Evolutionary conservation across 2,329 filamentous ascomycete species (phyloP), one percentile per base, ranked within the genome.

Genomic region (Talaromyces albobiverticillius): DNA sequence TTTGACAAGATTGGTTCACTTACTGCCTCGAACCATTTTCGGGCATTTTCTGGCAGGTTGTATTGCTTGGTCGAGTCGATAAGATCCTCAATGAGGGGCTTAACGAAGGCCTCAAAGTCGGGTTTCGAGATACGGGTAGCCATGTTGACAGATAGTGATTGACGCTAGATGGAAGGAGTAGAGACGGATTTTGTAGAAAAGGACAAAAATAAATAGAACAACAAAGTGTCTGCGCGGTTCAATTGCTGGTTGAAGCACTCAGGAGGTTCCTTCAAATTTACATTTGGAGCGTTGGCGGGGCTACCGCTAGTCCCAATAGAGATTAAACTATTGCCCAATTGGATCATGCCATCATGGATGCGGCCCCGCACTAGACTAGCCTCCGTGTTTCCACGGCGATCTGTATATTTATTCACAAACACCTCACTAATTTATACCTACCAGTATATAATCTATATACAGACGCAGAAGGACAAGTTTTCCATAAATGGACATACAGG

Each of bases 41-140:
- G 76, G 58, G 91, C 88, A 72, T 88, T 82, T 62, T 87, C 74
- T 51, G 94, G 92, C 26, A 96, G 80, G 57, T 92, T 91, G 79
- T 95, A 96, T 65, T 83, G 79, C 70, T 85, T 82, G 62, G 87
- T 88, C 76, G 94, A 85, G 60, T 84, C 85, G 62, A 92, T 81
- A 55, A 99, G 79, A 67, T 91, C 90, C 70, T 89, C 82, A 67
- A 92, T 85, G 61, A 99, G 84, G 73, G 87, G 87, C 53, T 90
- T 90, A 78, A 92, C 97, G 70, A 96, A 83, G 43, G 85, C 79
- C 81, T 97, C 91, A 72, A 99, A 99, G 67, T 95, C 87, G 67
- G 67, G 67, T 47, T 73, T 73, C 45, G 88, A 80, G 56, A 92
- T 84, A 46, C 87, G 92, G 48, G 87, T 87, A 62, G 85, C 85